phyloP scores from a whole-genome alignment of 441 rosid genomes.

The Melastoma candidum region DNA sequence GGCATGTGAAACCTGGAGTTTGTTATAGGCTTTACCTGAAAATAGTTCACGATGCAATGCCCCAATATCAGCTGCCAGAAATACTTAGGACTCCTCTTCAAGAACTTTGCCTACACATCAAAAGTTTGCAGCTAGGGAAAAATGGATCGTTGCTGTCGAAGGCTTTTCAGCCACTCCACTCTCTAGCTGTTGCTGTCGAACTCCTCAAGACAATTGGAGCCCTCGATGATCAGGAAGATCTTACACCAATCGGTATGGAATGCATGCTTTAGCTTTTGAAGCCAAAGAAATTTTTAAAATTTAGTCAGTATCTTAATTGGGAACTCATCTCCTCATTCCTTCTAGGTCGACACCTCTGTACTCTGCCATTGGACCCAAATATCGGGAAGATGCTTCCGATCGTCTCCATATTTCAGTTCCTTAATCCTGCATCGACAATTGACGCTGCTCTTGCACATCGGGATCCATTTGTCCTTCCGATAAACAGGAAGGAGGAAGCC shows the following conservation, averaged over 20 bases:
- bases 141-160: constrained; percentile 79
- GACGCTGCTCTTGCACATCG: constrained; percentile 93
- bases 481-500: constrained; percentile 72
- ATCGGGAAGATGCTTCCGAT: constrained; percentile 96
- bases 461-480: constrained; percentile 84
- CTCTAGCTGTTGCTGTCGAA: constrained; percentile 90
- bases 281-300: constrained; percentile 3
- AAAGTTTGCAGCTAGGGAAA: constrained; percentile 81
- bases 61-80: constrained; percentile 79
- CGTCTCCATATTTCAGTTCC: constrained; percentile 87
- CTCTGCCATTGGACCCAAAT: constrained; percentile 81
- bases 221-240: constrained; percentile 73
- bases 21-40: constrained; percentile 89
- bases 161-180: constrained; percentile 96
- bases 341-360: constrained; percentile 78
- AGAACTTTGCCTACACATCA: constrained; percentile 84
- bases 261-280: constrained; percentile 3
- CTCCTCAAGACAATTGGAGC: constrained; percentile 91
- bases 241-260: constrained; percentile 79
- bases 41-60: constrained; percentile 68
- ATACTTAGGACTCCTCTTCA: constrained; percentile 91
- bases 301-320: constrained; percentile 5
- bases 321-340: constrained; percentile 1
- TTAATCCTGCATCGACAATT: constrained; percentile 89
- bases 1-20: constrained; percentile 94